phyloP scores from a whole-genome alignment of 192 early-diverging fungal genomes.

The Coemansia aciculifera region DNA sequence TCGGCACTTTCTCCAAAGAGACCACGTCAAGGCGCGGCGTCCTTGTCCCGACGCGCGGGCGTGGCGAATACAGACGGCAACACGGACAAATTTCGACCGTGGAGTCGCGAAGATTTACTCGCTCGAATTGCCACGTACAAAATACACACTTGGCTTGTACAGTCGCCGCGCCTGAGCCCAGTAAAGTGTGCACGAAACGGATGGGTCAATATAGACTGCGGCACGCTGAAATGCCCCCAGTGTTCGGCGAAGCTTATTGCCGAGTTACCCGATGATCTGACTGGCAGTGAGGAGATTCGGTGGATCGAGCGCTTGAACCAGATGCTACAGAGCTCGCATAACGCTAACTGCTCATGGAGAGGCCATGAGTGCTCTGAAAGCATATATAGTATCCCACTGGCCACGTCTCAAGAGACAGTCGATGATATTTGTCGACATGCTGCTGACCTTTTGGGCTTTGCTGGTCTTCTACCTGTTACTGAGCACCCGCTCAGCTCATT shows the following conservation, averaged over 20 bases:
- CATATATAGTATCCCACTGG: slow-evolving; percentile 39
- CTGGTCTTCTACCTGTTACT: slow-evolving; percentile 18
- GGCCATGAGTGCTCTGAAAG: slow-evolving; percentile 29
- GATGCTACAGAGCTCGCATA: slow-evolving; percentile 52
- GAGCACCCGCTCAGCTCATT: slow-evolving; percentile 45
- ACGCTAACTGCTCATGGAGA: slow-evolving; percentile 40
- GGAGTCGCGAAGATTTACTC: slow-evolving; percentile 49
- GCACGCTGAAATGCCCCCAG: slow-evolving; percentile 43
- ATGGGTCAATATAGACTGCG: slow-evolving; percentile 51
- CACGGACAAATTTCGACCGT: slow-evolving; percentile 43
- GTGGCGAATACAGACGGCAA: background rate
- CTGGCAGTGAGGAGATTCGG: slow-evolving; percentile 30
- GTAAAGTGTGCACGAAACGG: slow-evolving; percentile 51
- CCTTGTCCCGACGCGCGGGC: background rate
- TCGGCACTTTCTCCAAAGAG: slow-evolving; percentile 31
- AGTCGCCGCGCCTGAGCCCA: slow-evolving; percentile 40
- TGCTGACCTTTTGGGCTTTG: slow-evolving; percentile 26
- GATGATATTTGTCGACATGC: slow-evolving; percentile 41
- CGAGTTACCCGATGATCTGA: slow-evolving; percentile 38
- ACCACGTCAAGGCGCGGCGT: slow-evolving; percentile 11
- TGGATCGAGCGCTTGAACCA: slow-evolving; percentile 41
- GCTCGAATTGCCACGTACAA: slow-evolving; percentile 51
- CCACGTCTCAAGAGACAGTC: slow-evolving; percentile 35
- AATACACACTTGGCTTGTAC: slow-evolving; percentile 52
- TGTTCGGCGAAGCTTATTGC: slow-evolving; percentile 50